phyloP scores from a whole-genome alignment of 2,329 filamentous ascomycete genomes.

The Xylaria digitata region DNA sequence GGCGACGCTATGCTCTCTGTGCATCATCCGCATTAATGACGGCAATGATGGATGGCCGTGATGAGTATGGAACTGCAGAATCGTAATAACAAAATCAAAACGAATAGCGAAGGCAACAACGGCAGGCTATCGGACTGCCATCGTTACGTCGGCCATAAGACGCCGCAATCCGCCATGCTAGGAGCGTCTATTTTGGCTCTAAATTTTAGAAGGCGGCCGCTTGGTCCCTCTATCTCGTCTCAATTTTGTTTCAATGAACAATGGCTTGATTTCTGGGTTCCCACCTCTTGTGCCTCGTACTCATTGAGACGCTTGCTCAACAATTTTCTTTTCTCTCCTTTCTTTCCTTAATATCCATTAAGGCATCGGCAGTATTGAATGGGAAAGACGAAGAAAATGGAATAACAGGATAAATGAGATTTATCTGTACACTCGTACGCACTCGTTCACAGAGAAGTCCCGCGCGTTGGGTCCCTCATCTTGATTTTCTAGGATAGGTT shows the following conservation, averaged over 20 bases:
- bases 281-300: not conserved
- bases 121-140: not conserved
- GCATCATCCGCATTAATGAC: not conserved
- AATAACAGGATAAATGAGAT: not conserved
- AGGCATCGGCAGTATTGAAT: not conserved
- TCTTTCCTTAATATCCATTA: not conserved
- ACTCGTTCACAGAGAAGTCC: not conserved
- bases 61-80: not conserved
- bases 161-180: not conserved
- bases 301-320: not conserved
- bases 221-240: constrained; percentile 11
- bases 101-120: not conserved
- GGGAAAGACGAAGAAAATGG: not conserved
- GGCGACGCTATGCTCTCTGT: not conserved
- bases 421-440: not conserved
- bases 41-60: not conserved
- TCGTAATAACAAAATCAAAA: not conserved
- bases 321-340: not conserved
- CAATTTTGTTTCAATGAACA: constrained; percentile 9
- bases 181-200: not conserved
- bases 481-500: not conserved
- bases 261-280: not conserved
- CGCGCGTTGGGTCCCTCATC: not conserved
- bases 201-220: not conserved
- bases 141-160: too few species aligned